Base-by-base conservation (phyloP, 164 flowering plant species). In the Piper longum region DNA sequence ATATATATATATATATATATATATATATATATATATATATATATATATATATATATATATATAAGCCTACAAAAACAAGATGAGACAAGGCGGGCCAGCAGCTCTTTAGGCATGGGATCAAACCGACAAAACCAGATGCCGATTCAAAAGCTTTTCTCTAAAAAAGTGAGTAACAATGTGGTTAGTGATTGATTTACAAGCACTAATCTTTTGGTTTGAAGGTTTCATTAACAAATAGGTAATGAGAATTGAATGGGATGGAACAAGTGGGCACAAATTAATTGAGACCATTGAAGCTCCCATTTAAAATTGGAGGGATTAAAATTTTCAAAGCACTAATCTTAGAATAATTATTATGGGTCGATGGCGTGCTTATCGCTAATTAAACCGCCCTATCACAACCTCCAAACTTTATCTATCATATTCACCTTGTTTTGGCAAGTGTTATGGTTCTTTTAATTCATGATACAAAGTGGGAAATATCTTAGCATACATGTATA, bases 321-420 rank as follows among this genome's bases (percentile, higher is more conserved):
- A 48, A 48, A 48, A 1, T 0, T 14, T 14, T 9, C 6, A 48
- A 8, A 9, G 12, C 12, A 48, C 52, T 48, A 5, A 12, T 48
- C 7, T 48, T 48, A 8, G 14, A 48, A 48, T 2, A 43, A 60
- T 36, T 54, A 43, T 51, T 43, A 16, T 56, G 61, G 66, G 72
- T 62, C 42, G 62, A 55, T 40, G 42, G 64, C 55, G 59, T 67
- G 73, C 69, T 73, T 70, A 67, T 71, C 71, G 61, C 72, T 69
- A 19, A 16, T 64, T 68, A 48, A 63, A 48, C 59, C n/a, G 19
- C 54, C 62, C 62, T 63, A 55, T 68, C 59, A 63, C 4, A 51
- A 12, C 26, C 63, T 52, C 54, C 40, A 61, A 48, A 55, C 41
- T 57, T 81, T 68, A 79, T 72, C 62, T 62, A 75, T 16, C 17